Percentiles rank a stretch among this genome's conserved stretches.
Evolutionary conservation across 495 filamentous ascomycete genomes (phyloP).

Genomic region (Oleoguttula mirabilis): DNA sequence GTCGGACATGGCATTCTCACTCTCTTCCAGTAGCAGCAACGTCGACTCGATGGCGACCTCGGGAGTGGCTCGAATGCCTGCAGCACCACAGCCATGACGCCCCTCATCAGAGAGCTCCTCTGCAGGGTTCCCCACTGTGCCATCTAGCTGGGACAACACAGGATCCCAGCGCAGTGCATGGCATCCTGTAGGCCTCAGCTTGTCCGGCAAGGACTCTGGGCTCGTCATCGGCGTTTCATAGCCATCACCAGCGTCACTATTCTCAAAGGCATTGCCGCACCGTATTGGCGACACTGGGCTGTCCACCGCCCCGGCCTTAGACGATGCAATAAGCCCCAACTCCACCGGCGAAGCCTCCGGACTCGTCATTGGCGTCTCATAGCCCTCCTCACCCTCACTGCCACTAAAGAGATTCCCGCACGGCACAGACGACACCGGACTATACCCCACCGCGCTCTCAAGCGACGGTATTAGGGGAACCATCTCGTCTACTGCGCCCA

Average conservation of each 20-base stretch:
- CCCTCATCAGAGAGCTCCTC: not conserved
- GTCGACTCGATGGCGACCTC: not conserved
- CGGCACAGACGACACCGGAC: no score
- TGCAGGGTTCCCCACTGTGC: not conserved
- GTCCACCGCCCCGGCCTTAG: no score
- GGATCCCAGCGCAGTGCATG: not conserved
- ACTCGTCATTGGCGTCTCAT: no score
- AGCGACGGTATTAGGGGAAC: no score
- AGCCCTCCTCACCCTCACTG: no score
- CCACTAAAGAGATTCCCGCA: no score
- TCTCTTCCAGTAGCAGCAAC: not conserved
- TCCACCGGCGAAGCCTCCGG: no score
- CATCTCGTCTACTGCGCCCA: no score
- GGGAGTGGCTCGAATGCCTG: not conserved
- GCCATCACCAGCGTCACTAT: not conserved
- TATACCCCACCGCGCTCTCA: no score
- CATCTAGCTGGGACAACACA: not conserved
- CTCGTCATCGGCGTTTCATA: constrained; percentile 10
- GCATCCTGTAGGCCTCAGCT: not conserved
- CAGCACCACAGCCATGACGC: not conserved
- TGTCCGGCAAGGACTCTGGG: not conserved
- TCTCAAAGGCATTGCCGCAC: not conserved
- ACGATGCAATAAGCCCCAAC: no score
- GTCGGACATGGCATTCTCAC: not conserved
- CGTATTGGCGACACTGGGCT: not conserved